phyloP scores from a whole-genome alignment of 345 rosid genomes.

The Eucalyptus caleyi region DNA sequence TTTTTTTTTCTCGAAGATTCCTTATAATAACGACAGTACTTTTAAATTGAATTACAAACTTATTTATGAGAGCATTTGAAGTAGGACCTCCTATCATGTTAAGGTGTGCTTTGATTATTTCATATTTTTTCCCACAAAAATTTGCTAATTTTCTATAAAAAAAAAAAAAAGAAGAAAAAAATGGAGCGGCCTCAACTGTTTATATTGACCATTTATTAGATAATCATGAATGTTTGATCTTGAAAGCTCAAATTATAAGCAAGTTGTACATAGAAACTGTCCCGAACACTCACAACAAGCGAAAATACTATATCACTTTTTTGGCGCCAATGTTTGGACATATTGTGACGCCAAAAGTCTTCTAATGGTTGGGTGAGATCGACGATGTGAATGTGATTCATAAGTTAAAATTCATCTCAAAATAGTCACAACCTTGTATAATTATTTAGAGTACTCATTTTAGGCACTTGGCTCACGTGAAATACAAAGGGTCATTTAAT shows the following conservation, averaged over 20 bases:
- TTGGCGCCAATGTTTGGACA: neutral
- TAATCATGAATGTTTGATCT: neutral
- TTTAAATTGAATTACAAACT: neutral
- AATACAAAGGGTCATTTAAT: neutral
- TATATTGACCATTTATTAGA: neutral
- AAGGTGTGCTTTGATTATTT: neutral
- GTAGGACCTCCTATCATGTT: neutral
- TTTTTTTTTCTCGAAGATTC: neutral
- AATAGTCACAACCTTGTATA: neutral
- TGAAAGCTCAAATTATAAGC: neutral
- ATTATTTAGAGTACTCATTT: neutral
- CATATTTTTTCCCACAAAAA: neutral
- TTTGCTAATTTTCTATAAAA: neutral
- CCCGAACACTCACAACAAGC: fast-evolving
- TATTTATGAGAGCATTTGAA: neutral
- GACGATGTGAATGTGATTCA: neutral
- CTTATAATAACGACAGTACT: neutral
- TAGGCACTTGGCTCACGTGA: neutral
- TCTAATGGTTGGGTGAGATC: neutral
- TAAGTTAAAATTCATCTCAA: neutral
- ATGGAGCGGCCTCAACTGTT: neutral
- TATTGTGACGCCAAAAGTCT: neutral
- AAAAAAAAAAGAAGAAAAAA: neutral
- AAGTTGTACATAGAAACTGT: neutral
- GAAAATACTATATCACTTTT: neutral